phyloP scores from a whole-genome alignment of 192 early-diverging fungal genomes.

The Umbelopsis ramanniana region DNA sequence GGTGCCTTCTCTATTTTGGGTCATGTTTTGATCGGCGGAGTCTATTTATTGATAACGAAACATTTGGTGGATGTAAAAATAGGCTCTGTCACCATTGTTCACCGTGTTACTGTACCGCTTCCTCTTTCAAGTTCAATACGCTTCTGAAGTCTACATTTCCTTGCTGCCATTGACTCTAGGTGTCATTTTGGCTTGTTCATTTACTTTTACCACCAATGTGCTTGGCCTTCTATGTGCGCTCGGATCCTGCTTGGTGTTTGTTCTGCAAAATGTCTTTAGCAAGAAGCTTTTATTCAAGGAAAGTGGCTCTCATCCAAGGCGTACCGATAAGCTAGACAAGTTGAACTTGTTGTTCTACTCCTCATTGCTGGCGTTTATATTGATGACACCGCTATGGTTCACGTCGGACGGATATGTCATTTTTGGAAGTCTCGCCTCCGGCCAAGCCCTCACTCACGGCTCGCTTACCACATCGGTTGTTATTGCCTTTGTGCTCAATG shows the following conservation, averaged over 20 bases:
- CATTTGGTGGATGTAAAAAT: not conserved
- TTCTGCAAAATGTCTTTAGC: slow-evolving; percentile 85
- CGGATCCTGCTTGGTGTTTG: slow-evolving; percentile 79
- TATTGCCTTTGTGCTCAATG: slow-evolving; percentile 73
- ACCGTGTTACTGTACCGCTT: slow-evolving; percentile 80
- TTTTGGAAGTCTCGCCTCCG: slow-evolving; percentile 1
- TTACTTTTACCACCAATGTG: slow-evolving; percentile 67
- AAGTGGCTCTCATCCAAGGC: slow-evolving; percentile 37
- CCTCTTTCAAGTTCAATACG: slow-evolving; percentile 69
- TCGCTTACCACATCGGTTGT: slow-evolving; percentile 27
- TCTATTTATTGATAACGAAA: not conserved
- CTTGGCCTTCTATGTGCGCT: slow-evolving; percentile 79
- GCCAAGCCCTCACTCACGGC: not conserved
- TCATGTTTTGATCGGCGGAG: not conserved
- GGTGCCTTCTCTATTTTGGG: not conserved
- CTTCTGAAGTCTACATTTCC: slow-evolving; percentile 73
- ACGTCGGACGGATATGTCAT: slow-evolving; percentile 69
- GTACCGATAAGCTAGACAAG: slow-evolving; percentile 81
- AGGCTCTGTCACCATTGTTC: slow-evolving; percentile 87
- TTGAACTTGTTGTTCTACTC: slow-evolving; percentile 87
- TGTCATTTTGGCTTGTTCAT: slow-evolving; percentile 87
- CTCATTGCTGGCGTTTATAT: slow-evolving; percentile 67
- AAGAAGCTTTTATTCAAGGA: slow-evolving; percentile 75
- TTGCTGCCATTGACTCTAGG: slow-evolving; percentile 83
- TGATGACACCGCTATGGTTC: slow-evolving; percentile 84